Evolutionary conservation across 1,139 yeast species (phyloP), one percentile per base, ranked within the genome.

Genomic region (Kluyveromyces sp.): DNA sequence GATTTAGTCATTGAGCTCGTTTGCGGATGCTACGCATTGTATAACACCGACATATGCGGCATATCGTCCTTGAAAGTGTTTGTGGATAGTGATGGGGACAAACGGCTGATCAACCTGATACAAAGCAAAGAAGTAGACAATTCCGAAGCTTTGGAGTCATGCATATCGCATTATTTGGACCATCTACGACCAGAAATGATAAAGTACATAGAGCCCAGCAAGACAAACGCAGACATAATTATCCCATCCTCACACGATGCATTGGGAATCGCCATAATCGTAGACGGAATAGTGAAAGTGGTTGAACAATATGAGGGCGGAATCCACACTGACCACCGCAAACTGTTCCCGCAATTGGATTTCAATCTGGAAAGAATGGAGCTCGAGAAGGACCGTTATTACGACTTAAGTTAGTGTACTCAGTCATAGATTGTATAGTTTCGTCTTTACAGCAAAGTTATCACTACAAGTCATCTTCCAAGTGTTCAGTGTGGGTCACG

Each of bases 71-170:
- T 88, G 54, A 82, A 78, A 55, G 78, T 88, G 2, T 89, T 82
- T 56, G 72, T 88, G n/a, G 94, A 85, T 53, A 75, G 89, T 51
- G 96, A 89, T 60, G 78, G 94, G 1, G 97, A 89, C 60, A 78
- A 85, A 3, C 68, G 96, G 47, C 66, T 89, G 38, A 81, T 86
- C 13, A 73, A 94, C 49, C 79, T 92, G 85, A 83, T 79, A 33
- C 70, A 48, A 56, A 73, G 45, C 74, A 74, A 46, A 15, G 36
- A 46, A 3, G 48, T 50, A 12, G 40, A 45, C 6, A 45, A 37
- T 7, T 39, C 57, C 2, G 47, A 49, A 9, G 60, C 65, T 36
- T 65, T 85, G 43, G 77, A 76, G 36, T 57, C 62, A 0, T 70
- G 86, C 25, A 63, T 88, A 26, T 74, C 75, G 46, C 58, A 72